Percentiles rank a stretch among this genome's conserved stretches.
These are phyloP conservation scores for Rhizoctonia solani DNA, from an alignment of 1,284 basidiomycete species.

Conservation along the genomic window DNA sequence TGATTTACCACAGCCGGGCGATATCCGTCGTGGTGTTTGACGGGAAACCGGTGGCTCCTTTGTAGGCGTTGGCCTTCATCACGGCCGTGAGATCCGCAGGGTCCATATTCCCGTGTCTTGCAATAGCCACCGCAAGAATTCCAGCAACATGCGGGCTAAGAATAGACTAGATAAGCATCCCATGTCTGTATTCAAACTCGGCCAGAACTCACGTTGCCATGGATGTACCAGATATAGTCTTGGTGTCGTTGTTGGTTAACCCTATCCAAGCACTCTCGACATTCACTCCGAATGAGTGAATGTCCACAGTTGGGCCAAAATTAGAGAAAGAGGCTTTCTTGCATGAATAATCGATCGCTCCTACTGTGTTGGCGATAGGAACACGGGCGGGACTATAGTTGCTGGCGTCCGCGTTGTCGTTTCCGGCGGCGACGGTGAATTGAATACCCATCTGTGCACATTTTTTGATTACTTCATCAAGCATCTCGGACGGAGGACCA, in stretches of 20 bases:
- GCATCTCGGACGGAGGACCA: not conserved
- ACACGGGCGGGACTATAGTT: conserved; percentile 24
- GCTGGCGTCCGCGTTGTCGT: conserved; percentile 58
- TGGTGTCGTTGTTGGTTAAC: conserved; percentile 57
- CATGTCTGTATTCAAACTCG: too few species aligned
- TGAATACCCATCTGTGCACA: conserved; percentile 75
- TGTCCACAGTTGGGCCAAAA: conserved; percentile 52
- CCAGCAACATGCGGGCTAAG: conserved; percentile 36
- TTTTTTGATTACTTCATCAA: conserved; percentile 29
- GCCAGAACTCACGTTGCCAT: conserved; percentile 53
- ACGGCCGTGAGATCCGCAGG: not conserved
- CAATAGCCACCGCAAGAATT: not conserved
- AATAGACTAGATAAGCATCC: not conserved
- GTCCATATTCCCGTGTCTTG: not conserved
- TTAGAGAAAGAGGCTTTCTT: conserved; percentile 77
- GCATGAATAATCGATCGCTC: not conserved
- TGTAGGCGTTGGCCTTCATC: not conserved
- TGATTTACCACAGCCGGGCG: not conserved
- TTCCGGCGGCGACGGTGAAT: conserved; percentile 93
- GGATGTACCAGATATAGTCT: conserved; percentile 75
- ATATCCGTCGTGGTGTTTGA: not conserved
- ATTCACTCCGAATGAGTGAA: conserved; percentile 60
- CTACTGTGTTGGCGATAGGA: not conserved
- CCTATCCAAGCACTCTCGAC: conserved; percentile 79
- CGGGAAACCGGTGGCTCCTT: not conserved